Base-by-base conservation (phyloP, 805 yeast species). In the Starmerella bacillaris region DNA sequence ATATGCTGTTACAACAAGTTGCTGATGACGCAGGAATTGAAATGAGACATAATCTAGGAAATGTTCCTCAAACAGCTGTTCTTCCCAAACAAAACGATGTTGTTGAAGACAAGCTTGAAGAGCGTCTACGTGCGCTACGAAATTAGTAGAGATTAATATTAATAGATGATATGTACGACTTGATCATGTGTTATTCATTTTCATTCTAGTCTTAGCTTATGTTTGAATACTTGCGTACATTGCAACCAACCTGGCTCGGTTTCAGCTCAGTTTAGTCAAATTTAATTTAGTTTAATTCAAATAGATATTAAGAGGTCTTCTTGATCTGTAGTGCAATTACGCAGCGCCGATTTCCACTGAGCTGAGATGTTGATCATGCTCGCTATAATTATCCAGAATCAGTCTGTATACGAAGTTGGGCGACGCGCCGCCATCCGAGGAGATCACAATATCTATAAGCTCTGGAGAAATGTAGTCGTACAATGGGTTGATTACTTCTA, bases 21-120 rank as follows among this genome's bases (percentile, higher is more conserved):
- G 96, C 96, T 0, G 96, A 86, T 53, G 96, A 86, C 53, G 95
- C 94, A 1, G 99, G 98, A 2, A 63, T 89, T 29, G 96, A 89
- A 53, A 64, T 84, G 62, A 74, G 75, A 48, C 95, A 84, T 48
- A 76, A 80, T 34, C 70, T 92, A 42, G 43, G 38, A 3, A 65
- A 60, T 12, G 56, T 61, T 19, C 63, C 62, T 21, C 48, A 55
- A 3, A 55, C 61, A 5, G 69, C 70, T 31, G 71, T 41, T 71
- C 82, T 12, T 61, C 67, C 47, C 47, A 64, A 3, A 64, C 68
- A 11, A 59, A 64, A 5, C 54, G 58, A 8, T 47, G 92, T 78
- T 45, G 76, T 77, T 44, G 96, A 86, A 57, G 94, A 86, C 49
- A 67, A 64, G 42, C 65, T 89, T 33, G 84, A 92, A 1, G 93